A percentile compares a stretch with the other conserved stretches of the same genome.
Conservation (phyloP, 2,329 filamentous ascomycete genomes). For the Tetracladium maxilliforme region DNA sequence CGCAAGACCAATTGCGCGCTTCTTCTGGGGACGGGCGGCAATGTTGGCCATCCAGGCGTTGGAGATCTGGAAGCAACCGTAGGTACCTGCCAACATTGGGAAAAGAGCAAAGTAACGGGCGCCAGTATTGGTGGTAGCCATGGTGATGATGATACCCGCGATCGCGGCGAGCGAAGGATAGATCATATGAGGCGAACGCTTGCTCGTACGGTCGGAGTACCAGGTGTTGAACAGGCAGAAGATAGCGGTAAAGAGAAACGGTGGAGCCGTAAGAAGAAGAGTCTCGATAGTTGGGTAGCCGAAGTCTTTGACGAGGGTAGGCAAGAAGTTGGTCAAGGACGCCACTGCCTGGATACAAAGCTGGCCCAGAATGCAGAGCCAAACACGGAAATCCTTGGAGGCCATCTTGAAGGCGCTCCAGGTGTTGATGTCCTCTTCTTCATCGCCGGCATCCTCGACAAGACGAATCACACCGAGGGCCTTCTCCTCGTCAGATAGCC, state of each 20-base stretch:
- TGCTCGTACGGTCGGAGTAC: too few relatives aligned
- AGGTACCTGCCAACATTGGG: conserved; percentile 8
- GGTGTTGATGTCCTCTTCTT: conserved; percentile 9
- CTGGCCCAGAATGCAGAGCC: conserved; percentile 12
- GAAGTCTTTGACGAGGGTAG: conserved; percentile 3
- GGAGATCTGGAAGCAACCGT: conserved; percentile 11
- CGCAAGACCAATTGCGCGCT: conserved; percentile 10
- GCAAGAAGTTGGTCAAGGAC: conserved; percentile 10
- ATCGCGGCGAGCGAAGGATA: conserved; percentile 7
- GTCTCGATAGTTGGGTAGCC: too few relatives aligned
- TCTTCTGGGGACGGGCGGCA: conserved; percentile 10
- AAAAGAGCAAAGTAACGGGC: conserved; percentile 11
- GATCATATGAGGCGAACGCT: conserved; percentile 10
- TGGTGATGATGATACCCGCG: conserved; percentile 11
- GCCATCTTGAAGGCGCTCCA: conserved; percentile 12
- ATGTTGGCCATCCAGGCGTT: conserved; percentile 15
- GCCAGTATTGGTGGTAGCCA: conserved; percentile 8
- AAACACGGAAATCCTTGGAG: conserved; percentile 11
- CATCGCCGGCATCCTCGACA: conserved; percentile 12
- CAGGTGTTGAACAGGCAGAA: too few relatives aligned
- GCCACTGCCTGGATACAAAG: conserved; percentile 14
- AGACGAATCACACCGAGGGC: conserved; percentile 16
- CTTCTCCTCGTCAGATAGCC: conserved; percentile 3
- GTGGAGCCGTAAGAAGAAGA: too few relatives aligned
- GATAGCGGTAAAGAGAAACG: too few relatives aligned